These are phyloP conservation scores for Suhomyces tanzawaensis DNA, from an alignment of 805 yeast species.

Conservation along the genomic window DNA sequence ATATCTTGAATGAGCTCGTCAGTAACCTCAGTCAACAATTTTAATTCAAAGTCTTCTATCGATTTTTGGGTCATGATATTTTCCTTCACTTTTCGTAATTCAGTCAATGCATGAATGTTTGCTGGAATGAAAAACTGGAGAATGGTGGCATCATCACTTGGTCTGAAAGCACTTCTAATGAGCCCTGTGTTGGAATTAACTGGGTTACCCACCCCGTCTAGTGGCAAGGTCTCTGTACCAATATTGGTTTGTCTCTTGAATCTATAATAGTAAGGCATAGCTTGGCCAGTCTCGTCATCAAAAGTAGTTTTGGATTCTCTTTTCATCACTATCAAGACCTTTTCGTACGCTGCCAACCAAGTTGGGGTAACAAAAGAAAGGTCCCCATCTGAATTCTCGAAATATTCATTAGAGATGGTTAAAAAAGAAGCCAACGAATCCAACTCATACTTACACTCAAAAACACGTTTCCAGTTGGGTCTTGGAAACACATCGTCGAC, in stretches of 20 bases:
- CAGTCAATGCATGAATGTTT: slow-evolving; percentile 71
- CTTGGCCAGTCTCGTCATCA: slow-evolving; percentile 46
- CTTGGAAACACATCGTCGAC: slow-evolving; percentile 65
- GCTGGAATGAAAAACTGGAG: slow-evolving; percentile 82
- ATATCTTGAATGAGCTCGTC: slow-evolving; percentile 42
- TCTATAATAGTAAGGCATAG: slow-evolving; percentile 51
- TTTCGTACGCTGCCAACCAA: slow-evolving; percentile 62
- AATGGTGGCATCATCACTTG: slow-evolving; percentile 85
- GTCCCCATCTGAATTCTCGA: slow-evolving; percentile 49
- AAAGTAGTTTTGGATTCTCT: slow-evolving; percentile 66
- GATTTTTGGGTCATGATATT: slow-evolving; percentile 17
- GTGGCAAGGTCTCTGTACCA: slow-evolving; percentile 79
- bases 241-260: slow-evolving; percentile 72
- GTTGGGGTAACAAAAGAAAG: slow-evolving; percentile 41
- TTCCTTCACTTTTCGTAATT: slow-evolving; percentile 42
- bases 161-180: slow-evolving; percentile 80
- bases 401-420: slow-evolving; percentile 71
- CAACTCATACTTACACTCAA: slow-evolving; percentile 87
- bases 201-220: slow-evolving; percentile 83
- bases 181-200: slow-evolving; percentile 68
- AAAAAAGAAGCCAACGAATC: slow-evolving; percentile 84
- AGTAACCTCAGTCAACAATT: slow-evolving; percentile 21
- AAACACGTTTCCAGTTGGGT: slow-evolving; percentile 70
- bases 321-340: slow-evolving; percentile 49
- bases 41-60: slow-evolving; percentile 9